These are phyloP conservation scores for Leavenworthia alabamica DNA, from an alignment of 345 rosid species.

Conservation along the genomic window DNA sequence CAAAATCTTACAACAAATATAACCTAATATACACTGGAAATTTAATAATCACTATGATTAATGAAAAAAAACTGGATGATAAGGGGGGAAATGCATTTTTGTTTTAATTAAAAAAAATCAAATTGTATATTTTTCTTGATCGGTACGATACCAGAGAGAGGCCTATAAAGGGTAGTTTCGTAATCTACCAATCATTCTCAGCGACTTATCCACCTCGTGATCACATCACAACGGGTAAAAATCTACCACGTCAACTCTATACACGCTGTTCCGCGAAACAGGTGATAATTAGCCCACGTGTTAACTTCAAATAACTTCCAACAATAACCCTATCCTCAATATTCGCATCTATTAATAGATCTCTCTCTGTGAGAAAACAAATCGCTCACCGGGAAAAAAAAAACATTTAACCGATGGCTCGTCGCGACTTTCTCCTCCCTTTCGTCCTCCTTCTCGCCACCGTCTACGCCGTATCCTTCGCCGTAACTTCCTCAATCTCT, in stretches of 20 bases:
- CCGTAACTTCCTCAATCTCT: constrained; percentile 11
- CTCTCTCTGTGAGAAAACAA: neutral
- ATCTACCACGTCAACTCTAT: constrained; percentile 4
- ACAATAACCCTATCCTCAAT: neutral
- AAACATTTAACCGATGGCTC: neutral
- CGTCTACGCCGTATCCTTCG: constrained; percentile 16
- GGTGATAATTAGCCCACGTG: neutral
- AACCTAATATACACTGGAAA: neutral
- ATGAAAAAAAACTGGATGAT: too few relatives aligned
- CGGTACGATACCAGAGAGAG: neutral
- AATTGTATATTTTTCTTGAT: neutral
- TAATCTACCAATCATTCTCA: neutral
- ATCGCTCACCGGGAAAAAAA: neutral
- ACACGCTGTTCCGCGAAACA: constrained; percentile 8
- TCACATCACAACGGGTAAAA: neutral
- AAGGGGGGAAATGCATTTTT: too few relatives aligned
- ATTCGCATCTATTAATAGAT: constrained; percentile 25
- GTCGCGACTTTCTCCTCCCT: constrained; percentile 21
- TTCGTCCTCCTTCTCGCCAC: constrained; percentile 21
- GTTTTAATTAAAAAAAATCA: too few relatives aligned
- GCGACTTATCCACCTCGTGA: neutral
- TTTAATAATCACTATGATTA: too few relatives aligned
- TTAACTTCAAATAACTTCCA: constrained; percentile 3
- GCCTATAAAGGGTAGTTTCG: neutral
- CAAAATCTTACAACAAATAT: neutral